Conservation (phyloP, 768 basidiomycete genomes). For the Hericium coralloides region DNA sequence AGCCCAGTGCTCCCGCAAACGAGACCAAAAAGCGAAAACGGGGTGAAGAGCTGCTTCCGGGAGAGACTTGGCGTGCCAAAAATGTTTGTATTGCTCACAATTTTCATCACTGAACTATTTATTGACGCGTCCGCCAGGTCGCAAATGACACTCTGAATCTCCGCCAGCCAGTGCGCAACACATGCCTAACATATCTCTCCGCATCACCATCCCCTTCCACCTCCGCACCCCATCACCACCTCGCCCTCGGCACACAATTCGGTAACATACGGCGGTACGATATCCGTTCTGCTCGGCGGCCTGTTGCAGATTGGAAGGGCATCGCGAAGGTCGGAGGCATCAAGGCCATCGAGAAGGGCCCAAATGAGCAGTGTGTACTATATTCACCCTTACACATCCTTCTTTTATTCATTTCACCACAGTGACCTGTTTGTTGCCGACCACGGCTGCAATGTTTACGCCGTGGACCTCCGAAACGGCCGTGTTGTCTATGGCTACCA, state of each 20-base stretch:
- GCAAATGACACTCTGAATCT: slow-evolving; percentile 69
- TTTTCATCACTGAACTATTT: neutral
- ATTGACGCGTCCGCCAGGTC: slow-evolving; percentile 28
- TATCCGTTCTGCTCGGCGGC: slow-evolving; percentile 56
- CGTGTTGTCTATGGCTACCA: slow-evolving; percentile 56
- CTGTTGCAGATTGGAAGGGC: slow-evolving; percentile 57
- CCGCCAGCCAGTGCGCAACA: slow-evolving; percentile 72
- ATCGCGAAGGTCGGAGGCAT: slow-evolving; percentile 56
- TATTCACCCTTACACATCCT: neutral
- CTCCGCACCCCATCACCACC: slow-evolving; percentile 32
- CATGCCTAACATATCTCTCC: slow-evolving; percentile 52
- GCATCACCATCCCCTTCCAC: slow-evolving; percentile 4
- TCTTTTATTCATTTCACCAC: neutral
- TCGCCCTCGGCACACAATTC: slow-evolving; percentile 64
- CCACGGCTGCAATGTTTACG: slow-evolving; percentile 49
- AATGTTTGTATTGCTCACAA: slow-evolving; percentile 39
- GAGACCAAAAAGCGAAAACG: slow-evolving; percentile 51
- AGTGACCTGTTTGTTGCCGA: slow-evolving; percentile 71
- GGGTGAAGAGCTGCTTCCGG: slow-evolving; percentile 47
- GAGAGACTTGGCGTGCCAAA: slow-evolving; percentile 79
- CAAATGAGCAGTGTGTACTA: slow-evolving; percentile 52
- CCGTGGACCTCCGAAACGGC: slow-evolving; percentile 65
- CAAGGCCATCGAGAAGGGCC: slow-evolving; percentile 46
- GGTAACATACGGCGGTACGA: slow-evolving; percentile 77
- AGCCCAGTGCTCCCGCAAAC: slow-evolving; percentile 9